Evolutionary conservation across 257 asterid species (phyloP), one percentile per base, ranked within the genome.

Genomic region (Ajuga chamaepitys): DNA sequence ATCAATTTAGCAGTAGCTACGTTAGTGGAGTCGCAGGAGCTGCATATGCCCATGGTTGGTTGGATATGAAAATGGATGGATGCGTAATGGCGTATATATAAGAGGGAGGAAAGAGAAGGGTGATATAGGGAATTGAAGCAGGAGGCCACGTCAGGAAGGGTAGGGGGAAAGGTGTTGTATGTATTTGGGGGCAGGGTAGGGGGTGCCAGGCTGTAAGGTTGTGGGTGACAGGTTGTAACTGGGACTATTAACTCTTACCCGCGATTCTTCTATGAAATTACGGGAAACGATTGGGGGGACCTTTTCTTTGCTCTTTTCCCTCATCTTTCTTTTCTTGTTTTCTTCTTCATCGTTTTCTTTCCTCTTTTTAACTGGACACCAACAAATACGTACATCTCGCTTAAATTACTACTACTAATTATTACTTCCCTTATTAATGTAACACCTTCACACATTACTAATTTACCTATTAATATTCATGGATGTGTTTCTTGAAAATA

Each of bases 1-100:
- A 94, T 83, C 32, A 94, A 52, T 65, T 94, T 94, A 5, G 96
- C 96, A 20, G 97, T 93, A 0, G 88, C 86, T 0, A 85, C 87
- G 24, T 88, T 75, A 0, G 95, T 76, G 0, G 96, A 80, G 9
- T 94, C 93, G 66, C 95, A 83, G 0, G 99, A 90, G 61, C 77
- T 94, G 80, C 97, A 90, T 10, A 86, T 83, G 13, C 99, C 99
- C 97, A 90, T 81, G 26, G 35, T 50, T 1, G 0, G 50, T 50
- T 34, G 40, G 51, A 22, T 7, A 41, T 34, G 68, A 59, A 41
- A 47, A 7, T 9, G 18, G 62, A 21, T 22, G 22, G 4, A 0
- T 25, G 1, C 6, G 12, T 17, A 54, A 56, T 2, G 2, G 20
- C 2, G 41, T n/a, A 52, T 42, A 56, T 67, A 41, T 16, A 68